Evolutionary conservation across 148 eudicot genomes (phyloP), one percentile per base, ranked within the genome.

Genomic region (Nyssa sinensis): DNA sequence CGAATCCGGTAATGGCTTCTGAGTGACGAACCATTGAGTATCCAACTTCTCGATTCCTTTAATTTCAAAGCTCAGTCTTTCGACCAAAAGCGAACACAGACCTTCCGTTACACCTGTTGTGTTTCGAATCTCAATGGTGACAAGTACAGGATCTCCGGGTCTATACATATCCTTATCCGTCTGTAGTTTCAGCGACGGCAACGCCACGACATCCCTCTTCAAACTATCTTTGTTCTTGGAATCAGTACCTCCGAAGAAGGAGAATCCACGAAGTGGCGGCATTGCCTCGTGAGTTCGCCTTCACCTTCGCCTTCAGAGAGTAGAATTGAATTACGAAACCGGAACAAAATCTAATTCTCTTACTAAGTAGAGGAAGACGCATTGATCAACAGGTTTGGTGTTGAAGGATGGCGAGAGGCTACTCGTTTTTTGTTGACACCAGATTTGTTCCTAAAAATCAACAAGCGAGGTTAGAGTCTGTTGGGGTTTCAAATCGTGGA

Each of bases 41-140:
- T 94, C 97, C 75, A 91, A 76, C 84, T 94, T 94, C 83, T 94
- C 90, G 47, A 91, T 82, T 62, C 98, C 98, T 78, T 81, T 87
- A 16, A 90, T 82, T 78, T 94, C 98, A 69, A 91, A 91, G 78
- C 81, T 76, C 49, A 94, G 85, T 55, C 70, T 81, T 60, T 94
- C 91, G 4, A 91, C 84, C 81, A 93, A 71, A 63, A 91, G 81
- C 62, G 89, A 84, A 33, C 37, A 55, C 3, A 55, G 0, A 49
- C 2, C 9, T 37, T 7, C 2, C n/a, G 16, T 17, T 17, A 49
- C 19, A 0, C 1, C 14, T 4, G 59, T 23, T 37, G 84, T 89
- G 74, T 83, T 86, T 62, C 82, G 77, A 70, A 94, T 78, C 75
- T 85, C 83, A 49, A 94, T 78, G 0, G 97, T 87, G 27, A 91